phyloP scores from a whole-genome alignment of 2,329 filamentous ascomycete genomes.

The Hypoxylon sp. region DNA sequence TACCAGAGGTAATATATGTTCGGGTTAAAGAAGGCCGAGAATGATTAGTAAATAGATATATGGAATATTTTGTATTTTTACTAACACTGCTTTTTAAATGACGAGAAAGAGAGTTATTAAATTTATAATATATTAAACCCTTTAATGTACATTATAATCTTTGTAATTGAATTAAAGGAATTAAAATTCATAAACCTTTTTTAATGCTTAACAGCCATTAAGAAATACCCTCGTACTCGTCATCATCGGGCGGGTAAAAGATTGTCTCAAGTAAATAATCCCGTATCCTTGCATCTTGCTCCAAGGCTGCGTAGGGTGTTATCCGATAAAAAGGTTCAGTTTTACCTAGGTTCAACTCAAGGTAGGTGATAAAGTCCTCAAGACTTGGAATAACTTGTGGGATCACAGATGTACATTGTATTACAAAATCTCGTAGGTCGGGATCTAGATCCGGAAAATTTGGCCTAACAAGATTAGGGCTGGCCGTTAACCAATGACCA shows the following conservation, averaged over 20 bases:
- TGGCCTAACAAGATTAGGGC: background rate
- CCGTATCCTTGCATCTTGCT: background rate
- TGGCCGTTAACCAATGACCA: background rate
- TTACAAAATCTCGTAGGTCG: background rate
- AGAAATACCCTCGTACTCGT: background rate
- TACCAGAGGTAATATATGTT: constrained; percentile 23
- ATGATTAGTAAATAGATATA: background rate
- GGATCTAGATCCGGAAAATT: background rate
- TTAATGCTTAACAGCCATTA: background rate
- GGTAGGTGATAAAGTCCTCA: background rate
- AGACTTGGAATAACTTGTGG: background rate
- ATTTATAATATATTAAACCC: too few relatives aligned
- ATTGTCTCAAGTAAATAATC: background rate
- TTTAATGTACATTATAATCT: too few relatives aligned
- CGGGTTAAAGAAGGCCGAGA: constrained; percentile 29
- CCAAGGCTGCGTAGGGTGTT: background rate
- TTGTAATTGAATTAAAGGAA: too few relatives aligned
- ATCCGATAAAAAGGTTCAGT: background rate
- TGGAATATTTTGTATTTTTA: too few relatives aligned
- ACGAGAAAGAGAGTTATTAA: too few relatives aligned
- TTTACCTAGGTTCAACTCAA: background rate
- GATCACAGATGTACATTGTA: background rate
- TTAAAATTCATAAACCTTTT: too few relatives aligned
- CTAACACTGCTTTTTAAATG: too few relatives aligned
- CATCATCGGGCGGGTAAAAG: background rate